Evolutionary conservation across 1,139 yeast species (phyloP).

Genomic region (Blastobotrys serpentis): DNA sequence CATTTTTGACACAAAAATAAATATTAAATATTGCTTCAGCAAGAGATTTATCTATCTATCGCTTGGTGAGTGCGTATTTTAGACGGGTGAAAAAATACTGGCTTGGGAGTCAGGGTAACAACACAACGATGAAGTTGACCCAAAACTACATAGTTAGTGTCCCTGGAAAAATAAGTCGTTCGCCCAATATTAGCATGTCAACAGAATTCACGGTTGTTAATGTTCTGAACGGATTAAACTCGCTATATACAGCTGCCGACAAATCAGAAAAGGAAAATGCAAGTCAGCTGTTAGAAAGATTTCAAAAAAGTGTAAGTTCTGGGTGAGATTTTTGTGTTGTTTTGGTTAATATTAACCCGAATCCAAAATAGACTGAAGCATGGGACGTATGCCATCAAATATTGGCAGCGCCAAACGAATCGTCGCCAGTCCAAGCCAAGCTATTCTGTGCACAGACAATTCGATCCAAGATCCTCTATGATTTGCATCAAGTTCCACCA

Average conservation of each 20-base stretch:
- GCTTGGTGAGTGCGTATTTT: neutral
- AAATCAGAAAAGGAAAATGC: conserved; percentile 58
- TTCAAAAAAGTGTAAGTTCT: conserved; percentile 63
- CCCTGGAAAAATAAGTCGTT: neutral
- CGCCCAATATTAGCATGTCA: conserved; percentile 15
- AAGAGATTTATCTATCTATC: no score
- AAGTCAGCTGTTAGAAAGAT: conserved; percentile 65
- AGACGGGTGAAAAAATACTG: no score
- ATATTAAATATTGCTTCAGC: neutral
- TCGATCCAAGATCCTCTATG: conserved; percentile 72
- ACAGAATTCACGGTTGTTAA: conserved; percentile 11
- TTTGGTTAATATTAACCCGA: neutral
- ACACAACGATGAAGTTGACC: no score
- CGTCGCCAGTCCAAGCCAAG: conserved; percentile 44
- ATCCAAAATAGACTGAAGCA: conserved; percentile 36
- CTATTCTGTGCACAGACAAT: conserved; percentile 90
- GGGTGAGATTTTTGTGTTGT: neutral
- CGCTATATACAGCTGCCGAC: conserved; percentile 58
- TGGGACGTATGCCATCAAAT: conserved; percentile 42
- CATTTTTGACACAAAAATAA: conserved; percentile 23
- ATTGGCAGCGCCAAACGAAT: conserved; percentile 26
- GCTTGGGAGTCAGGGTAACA: conserved; percentile 4
- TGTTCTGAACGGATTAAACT: conserved; percentile 52
- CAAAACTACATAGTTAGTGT: neutral
- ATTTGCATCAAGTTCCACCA: conserved; percentile 69